Evolutionary conservation across 176 grass and related monocot genomes (phyloP), one percentile per base, ranked within the genome.

Genomic region (Hyparrhenia diplandra): DNA sequence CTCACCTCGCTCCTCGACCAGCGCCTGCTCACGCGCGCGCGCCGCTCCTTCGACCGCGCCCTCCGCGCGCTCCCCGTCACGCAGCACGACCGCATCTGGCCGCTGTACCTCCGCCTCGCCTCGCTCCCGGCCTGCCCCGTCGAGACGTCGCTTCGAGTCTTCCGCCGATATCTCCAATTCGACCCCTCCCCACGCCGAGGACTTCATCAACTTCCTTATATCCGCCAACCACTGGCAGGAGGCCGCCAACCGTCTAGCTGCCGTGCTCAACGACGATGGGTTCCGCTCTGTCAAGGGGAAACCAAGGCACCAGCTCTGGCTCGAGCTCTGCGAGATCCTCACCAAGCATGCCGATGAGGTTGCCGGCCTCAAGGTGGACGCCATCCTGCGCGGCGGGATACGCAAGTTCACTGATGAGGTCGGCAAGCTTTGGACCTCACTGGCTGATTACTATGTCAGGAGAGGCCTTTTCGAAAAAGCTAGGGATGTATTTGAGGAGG

Each of bases 61-160:
- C 83, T 95, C 7, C 89, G 90, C 0, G 87, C 93, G 27, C 88
- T 96, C 11, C 93, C 93, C 1, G 93, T 93, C 21, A 96, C 93
- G 25, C 93, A 96, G 82, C 93, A 96, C 85, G 89, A 96, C 80
- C 87, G 90, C 67, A 90, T 96, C 79, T 96, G 93, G 93, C 83
- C 88, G 21, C 80, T 89, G 21, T 96, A 93, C 80, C 85, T 96
- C 29, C 85, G 79, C 6, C 88, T 96, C 16, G 93, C 91, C 4
- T 90, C 90, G 11, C 83, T 92, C 10, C 87, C 75, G 34, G 87
- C 87, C 34, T 89, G 91, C 72, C 93, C 90, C 1, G 93, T 96
- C 27, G 93, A 96, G 82, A 96, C 93, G 14, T 92, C 93, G 1
- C 73, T 96, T 43, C 93, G 89, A 12, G 87, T 96, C 3, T 96